Evolutionary conservation across 768 basidiomycete genomes (phyloP), one percentile per base, ranked within the genome.

Genomic region (Tephrocybe rancida): DNA sequence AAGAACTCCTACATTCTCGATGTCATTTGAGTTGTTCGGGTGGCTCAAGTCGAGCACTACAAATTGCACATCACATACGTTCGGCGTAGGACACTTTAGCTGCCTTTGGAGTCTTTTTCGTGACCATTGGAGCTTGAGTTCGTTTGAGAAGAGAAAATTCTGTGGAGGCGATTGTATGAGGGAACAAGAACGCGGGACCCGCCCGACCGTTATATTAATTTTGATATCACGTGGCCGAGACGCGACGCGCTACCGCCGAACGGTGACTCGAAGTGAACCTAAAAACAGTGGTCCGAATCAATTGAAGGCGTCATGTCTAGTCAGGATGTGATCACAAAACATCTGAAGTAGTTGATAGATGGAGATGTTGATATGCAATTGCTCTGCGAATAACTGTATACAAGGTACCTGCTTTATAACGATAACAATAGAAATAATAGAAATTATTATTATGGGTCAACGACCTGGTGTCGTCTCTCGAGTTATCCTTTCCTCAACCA

Each of bases 81-180:
- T 78, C 73, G 21, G 74, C 65, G 55, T 77, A 77, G 2, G 70
- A 72, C 32, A 64, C 61, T 52, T 75, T 75, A 42, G 57, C 55
- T 5, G 64, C 39, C 54, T 69, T 70, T 24, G 60, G 60, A 5
- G 65, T 52, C 54, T 64, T 70, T n/a, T 64, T 66, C 11, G 63
- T 55, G 0, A 66, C 71, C 73, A 73, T 73, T 19, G 27, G 21
- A 19, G 10, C 22, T 25, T 9, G 37, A 38, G 35, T 24, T n/a
- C n/a, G 18, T 2, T 21, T 13, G 6, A 32, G 13, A 7, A 32
- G 37, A 38, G 16, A 5, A 18, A 11, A 18, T 10, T 5, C 11
- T 27, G 30, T 25, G 6, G 34, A 18, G 18, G 38, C 37, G 9
- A 29, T 53, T 32, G 34, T 48, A 2, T 21, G 5, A 24, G 27